A percentile compares a stretch with the other conserved stretches of the same genome.
phyloP scores from a whole-genome alignment of 2,329 filamentous ascomycete genomes.

The Thyridium curvatum region DNA sequence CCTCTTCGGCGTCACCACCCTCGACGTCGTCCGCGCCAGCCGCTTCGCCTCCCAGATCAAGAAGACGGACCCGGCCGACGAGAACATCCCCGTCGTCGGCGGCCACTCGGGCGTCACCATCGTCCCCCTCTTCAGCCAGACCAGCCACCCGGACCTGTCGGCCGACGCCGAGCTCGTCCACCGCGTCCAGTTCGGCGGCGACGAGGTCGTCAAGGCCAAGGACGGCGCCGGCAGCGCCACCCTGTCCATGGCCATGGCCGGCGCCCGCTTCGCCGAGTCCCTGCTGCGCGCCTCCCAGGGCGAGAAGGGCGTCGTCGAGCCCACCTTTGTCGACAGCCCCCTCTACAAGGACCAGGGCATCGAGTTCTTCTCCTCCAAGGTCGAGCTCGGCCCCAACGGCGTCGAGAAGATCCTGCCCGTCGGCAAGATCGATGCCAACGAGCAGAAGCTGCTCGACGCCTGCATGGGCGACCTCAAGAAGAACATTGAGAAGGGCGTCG shows the following conservation, averaged over 20 bases:
- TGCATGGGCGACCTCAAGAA: conserved; percentile 79
- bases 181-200: conserved; percentile 97
- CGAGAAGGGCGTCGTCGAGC: conserved; percentile 92
- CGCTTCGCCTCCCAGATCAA: conserved; percentile 97
- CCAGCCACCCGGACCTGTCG: conserved; percentile 75
- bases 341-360: conserved; percentile 98
- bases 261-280: conserved; percentile 77
- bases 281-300: conserved; percentile 89
- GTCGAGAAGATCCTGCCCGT: conserved; percentile 89
- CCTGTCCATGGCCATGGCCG: conserved; percentile 97
- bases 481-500: conserved; percentile 90
- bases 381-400: conserved; percentile 94
- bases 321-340: conserved; percentile 93
- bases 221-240: conserved; percentile 95
- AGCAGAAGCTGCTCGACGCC: conserved; percentile 85
- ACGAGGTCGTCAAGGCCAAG: conserved; percentile 99
- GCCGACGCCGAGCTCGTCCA: conserved; percentile 77
- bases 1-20: conserved; percentile 98
- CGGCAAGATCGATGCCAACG: conserved; percentile 75
- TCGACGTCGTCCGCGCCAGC: conserved; percentile 95
- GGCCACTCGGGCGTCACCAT: conserved; percentile 98
- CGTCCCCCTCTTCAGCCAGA: conserved; percentile 94
- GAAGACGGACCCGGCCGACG: conserved; percentile 79
- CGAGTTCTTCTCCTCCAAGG: conserved; percentile 92
- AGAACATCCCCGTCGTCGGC: conserved; percentile 94